Conservation (phyloP, 768 basidiomycete genomes). For the Sistotremastrum niveocremeum region DNA sequence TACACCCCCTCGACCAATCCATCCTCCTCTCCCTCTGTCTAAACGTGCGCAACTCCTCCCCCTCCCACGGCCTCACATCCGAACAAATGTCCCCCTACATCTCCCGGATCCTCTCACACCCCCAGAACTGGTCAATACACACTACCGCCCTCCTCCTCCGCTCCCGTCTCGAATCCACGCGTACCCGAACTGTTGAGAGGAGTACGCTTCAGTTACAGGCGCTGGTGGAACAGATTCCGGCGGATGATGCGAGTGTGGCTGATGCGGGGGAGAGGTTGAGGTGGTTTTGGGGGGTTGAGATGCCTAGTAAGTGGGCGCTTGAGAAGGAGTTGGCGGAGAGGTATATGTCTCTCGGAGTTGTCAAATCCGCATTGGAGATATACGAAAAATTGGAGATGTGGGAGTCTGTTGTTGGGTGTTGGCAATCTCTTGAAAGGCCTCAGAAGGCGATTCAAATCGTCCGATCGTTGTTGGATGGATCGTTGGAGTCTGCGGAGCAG, state of each 20-base stretch:
- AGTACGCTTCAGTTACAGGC: slow-evolving; percentile 89
- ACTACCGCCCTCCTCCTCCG: slow-evolving; percentile 93
- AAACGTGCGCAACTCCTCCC: slow-evolving; percentile 80
- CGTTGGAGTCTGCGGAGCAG: slow-evolving; percentile 68
- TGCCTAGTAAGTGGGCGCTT: slow-evolving; percentile 90
- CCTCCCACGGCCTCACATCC: slow-evolving; percentile 76
- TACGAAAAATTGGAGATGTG: slow-evolving; percentile 96
- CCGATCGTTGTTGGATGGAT: slow-evolving; percentile 70
- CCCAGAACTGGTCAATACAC: slow-evolving; percentile 90
- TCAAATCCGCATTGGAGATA: slow-evolving; percentile 83
- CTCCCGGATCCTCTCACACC: slow-evolving; percentile 75
- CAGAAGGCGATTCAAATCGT: slow-evolving; percentile 75
- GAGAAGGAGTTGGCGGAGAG: slow-evolving; percentile 80
- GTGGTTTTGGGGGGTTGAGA: slow-evolving; percentile 66
- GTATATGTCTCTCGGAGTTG: slow-evolving; percentile 74
- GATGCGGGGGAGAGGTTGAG: slow-evolving; percentile 45
- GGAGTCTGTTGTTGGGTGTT: slow-evolving; percentile 91
- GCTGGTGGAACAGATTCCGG: slow-evolving; percentile 93
- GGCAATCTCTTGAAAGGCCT: slow-evolving; percentile 63
- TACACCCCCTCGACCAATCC: slow-evolving; percentile 89
- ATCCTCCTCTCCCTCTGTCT: slow-evolving; percentile 86
- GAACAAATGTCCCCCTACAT: slow-evolving; percentile 94
- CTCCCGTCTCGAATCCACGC: slow-evolving; percentile 75
- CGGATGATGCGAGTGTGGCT: slow-evolving; percentile 54
- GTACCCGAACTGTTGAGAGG: slow-evolving; percentile 88